Conservation (phyloP, 768 basidiomycete species). For the Boletus pseudopeckii region DNA sequence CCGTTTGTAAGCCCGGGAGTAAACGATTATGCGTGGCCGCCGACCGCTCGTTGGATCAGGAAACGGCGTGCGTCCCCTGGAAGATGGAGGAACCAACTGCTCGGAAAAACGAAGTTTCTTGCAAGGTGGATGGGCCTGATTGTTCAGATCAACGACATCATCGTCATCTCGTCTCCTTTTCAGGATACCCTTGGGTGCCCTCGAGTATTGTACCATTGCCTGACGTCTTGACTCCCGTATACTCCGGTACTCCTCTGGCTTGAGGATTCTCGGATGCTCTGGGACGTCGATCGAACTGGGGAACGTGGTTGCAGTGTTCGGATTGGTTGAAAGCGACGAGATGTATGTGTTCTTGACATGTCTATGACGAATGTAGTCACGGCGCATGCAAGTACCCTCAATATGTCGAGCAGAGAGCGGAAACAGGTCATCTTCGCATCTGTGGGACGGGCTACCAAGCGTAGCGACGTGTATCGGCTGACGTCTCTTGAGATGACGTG, state of each 20-base stretch:
- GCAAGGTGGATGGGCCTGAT: neutral
- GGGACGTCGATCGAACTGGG: constrained; percentile 18
- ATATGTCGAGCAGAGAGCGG: constrained; percentile 22
- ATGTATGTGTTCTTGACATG: constrained; percentile 30
- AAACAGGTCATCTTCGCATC: constrained; percentile 21
- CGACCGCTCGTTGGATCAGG: constrained; percentile 11
- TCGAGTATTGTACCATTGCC: constrained; percentile 24
- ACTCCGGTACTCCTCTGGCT: constrained; percentile 21
- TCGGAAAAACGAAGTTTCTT: constrained; percentile 27
- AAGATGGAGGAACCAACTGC: neutral
- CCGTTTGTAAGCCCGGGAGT: constrained; percentile 17
- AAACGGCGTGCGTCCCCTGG: constrained; percentile 14
- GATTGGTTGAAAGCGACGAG: constrained; percentile 19
- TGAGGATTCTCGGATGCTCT: constrained; percentile 19
- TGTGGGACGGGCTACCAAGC: neutral
- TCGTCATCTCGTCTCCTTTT: constrained; percentile 29
- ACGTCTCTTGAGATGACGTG: constrained; percentile 10
- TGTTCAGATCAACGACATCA: constrained; percentile 4
- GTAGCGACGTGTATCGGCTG: neutral
- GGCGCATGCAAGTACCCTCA: constrained; percentile 25
- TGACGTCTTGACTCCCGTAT: constrained; percentile 27
- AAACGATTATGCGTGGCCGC: constrained; percentile 13
- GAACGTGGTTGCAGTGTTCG: constrained; percentile 3
- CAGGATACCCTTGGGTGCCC: constrained; percentile 27
- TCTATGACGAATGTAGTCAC: constrained; percentile 25